Evolutionary conservation across 108 stramenopile genomes (phyloP).

Genomic region (Pseudonitzschia multiseries): DNA sequence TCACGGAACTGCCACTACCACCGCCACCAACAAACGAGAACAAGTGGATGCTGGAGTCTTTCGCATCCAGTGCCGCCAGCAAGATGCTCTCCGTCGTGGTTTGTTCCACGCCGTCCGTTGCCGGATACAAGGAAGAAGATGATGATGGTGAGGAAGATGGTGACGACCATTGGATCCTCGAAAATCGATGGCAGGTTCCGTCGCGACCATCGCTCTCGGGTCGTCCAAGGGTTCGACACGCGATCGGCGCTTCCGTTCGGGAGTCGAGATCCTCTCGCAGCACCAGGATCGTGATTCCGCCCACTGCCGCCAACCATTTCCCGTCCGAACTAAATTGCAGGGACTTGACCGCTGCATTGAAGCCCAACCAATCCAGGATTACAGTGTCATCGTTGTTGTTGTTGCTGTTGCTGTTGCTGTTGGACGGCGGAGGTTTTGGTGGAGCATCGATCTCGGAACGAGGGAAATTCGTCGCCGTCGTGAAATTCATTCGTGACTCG

Average conservation of each 20-base stretch:
- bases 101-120: background rate
- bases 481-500: too few relatives aligned
- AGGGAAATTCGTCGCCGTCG: background rate
- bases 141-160: background rate
- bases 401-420: too few relatives aligned
- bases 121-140: background rate
- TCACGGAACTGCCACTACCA: too few relatives aligned
- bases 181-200: slow-evolving; percentile 11
- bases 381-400: too few relatives aligned
- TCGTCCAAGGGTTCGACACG: background rate
- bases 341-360: slow-evolving; percentile 11
- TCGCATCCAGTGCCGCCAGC: slow-evolving; percentile 13
- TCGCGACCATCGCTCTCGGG: background rate
- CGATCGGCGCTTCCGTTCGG: background rate
- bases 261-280: background rate
- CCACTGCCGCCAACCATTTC: slow-evolving; percentile 9
- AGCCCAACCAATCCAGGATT: slow-evolving; percentile 17
- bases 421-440: too few relatives aligned
- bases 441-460: too few relatives aligned
- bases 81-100: background rate
- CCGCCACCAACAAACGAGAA: background rate
- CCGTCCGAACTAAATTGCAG: background rate
- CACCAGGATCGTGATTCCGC: slow-evolving; percentile 7
- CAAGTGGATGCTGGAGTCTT: background rate
- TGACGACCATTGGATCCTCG: background rate